Base-by-base conservation (phyloP, 2,329 filamentous ascomycete species). In the Aspergillus fructus region DNA sequence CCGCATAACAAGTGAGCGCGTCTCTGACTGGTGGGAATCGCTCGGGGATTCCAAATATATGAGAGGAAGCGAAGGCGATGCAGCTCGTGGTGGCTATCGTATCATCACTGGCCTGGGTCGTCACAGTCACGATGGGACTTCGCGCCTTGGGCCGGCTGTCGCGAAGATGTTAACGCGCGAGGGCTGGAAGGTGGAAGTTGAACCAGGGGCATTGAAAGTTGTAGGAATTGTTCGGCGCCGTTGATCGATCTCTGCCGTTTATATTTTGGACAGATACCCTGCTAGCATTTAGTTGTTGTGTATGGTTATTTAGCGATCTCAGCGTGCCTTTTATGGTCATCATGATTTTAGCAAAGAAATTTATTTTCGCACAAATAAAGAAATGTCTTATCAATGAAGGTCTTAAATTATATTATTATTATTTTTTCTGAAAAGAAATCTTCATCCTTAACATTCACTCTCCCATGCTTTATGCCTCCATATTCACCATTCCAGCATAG, bases 31-130 rank as follows among this genome's bases (percentile, higher is more conserved):
- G 93, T 97, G 92, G 93, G 77, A 85, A 17, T 75, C 76, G 0
- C 76, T 91, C 8, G 89, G 89, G 1, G 89, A 93, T 68, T 79
- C 81, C 49, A 83, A 83, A 61, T 80, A 82, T 46, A 77, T 77
- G 58, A 69, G 64, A 4, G 79, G 80, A 46, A 67, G 72, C 60
- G 46, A 56, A 23, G 70, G 74, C 56, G 67, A 76, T 53, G 49
- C 77, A 65, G 77, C 80, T 19, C 78, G 81, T 66, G 78, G 78
- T 6, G 81, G 85, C 0, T 92, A 89, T 66, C 85, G 83, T 40
- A 87, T 97, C 59, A 84, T 97, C 53, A 96, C 92, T 3, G 93
- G 93, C 0, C 71, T 88, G 13, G 93, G 93, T 1, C 82, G 82
- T 53, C 93, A 97, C 74, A 94, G 86, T 66, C 82, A 85, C 47